Percentiles rank a stretch among this genome's conserved stretches.
Evolutionary conservation across 2,329 filamentous ascomycete genomes (phyloP).

Genomic region (Apiospora marii): DNA sequence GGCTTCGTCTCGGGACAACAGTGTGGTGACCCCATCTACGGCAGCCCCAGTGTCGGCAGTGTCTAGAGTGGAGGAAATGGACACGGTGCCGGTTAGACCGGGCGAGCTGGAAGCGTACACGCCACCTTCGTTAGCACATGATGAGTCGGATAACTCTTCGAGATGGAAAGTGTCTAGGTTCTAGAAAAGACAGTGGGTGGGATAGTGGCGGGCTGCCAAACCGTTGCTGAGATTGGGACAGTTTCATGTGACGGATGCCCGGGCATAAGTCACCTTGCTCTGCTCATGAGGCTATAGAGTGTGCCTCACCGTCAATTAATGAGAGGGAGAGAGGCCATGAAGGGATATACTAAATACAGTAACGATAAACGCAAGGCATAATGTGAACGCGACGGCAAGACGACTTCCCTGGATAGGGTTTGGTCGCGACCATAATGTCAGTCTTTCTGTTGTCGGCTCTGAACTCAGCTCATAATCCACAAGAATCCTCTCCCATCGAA

Average conservation of each 20-base stretch:
- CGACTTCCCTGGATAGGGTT: background rate
- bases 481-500: background rate
- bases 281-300: background rate
- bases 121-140: background rate
- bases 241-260: no score
- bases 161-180: conserved; percentile 4
- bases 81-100: background rate
- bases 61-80: background rate
- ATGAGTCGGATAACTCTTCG: background rate
- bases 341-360: background rate
- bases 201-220: background rate
- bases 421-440: background rate
- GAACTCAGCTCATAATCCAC: background rate
- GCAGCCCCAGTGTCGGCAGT: background rate
- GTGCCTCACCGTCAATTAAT: background rate
- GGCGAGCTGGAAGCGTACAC: conserved; percentile 5
- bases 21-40: background rate
- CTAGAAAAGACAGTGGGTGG: background rate
- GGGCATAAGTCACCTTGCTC: background rate
- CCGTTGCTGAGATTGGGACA: background rate
- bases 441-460: background rate
- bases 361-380: background rate
- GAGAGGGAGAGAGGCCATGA: background rate
- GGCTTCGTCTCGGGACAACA: background rate
- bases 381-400: background rate